These are phyloP conservation scores for Beauveria medogensis DNA, from an alignment of 2,329 filamentous ascomycete genomes.

Conservation along the genomic window DNA sequence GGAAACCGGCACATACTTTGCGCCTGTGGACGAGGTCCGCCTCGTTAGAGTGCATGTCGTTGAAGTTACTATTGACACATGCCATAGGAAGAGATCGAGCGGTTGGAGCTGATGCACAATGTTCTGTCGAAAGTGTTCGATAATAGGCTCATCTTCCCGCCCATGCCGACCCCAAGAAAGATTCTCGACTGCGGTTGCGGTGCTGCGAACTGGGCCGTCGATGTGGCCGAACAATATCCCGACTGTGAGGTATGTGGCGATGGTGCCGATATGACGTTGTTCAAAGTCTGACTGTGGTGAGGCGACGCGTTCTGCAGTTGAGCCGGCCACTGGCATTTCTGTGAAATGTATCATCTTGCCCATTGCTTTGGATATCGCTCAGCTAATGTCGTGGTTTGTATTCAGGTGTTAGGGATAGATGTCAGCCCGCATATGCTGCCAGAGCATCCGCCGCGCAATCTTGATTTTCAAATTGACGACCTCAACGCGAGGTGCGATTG, in stretches of 20 bases:
- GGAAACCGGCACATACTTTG: slow-evolving; percentile 57
- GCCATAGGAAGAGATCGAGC: slow-evolving; percentile 56
- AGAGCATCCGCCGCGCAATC: slow-evolving; percentile 54
- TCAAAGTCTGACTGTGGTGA: background rate
- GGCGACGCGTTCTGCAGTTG: no score
- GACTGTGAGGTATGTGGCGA: slow-evolving; percentile 49
- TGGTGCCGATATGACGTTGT: background rate
- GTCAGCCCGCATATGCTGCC: slow-evolving; percentile 63
- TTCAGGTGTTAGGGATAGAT: slow-evolving; percentile 64
- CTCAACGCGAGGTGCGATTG: slow-evolving; percentile 53
- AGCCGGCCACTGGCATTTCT: background rate
- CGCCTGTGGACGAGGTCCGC: slow-evolving; percentile 62
- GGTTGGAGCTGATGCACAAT: slow-evolving; percentile 54
- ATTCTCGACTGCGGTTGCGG: slow-evolving; percentile 69
- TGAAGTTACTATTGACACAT: slow-evolving; percentile 11
- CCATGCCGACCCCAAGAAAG: slow-evolving; percentile 45
- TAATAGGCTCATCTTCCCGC: slow-evolving; percentile 61
- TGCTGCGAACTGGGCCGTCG: slow-evolving; percentile 61
- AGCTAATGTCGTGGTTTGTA: background rate
- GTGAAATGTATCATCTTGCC: background rate
- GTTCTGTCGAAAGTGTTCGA: slow-evolving; percentile 59
- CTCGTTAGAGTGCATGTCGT: slow-evolving; percentile 10
- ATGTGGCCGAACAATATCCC: slow-evolving; percentile 57
- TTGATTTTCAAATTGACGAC: slow-evolving; percentile 66
- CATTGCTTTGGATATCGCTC: background rate